Evolutionary conservation across 768 basidiomycete species (phyloP).

Genomic region (Amanita inopinata): DNA sequence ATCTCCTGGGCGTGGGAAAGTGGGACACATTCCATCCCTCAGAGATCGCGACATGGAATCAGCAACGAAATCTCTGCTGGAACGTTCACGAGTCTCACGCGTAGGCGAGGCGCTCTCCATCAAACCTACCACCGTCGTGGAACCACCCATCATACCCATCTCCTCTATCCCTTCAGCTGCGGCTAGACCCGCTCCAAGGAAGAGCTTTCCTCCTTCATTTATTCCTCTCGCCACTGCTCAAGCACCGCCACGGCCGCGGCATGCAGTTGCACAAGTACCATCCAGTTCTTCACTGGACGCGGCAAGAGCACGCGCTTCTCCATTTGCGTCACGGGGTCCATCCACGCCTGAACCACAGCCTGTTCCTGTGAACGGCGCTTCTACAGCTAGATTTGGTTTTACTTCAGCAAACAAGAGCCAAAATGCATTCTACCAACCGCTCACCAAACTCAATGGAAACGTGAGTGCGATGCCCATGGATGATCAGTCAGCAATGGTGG

Average conservation of each 20-base stretch:
- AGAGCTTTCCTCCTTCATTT: constrained; percentile 17
- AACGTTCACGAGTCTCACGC: constrained; percentile 24
- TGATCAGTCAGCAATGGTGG: constrained; percentile 13
- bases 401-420: constrained; percentile 41
- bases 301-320: constrained; percentile 16
- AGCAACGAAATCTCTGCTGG: constrained; percentile 16
- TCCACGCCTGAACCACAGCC: constrained; percentile 20
- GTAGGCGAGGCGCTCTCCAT: constrained; percentile 24
- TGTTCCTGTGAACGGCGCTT: constrained; percentile 12
- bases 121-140: constrained; percentile 13
- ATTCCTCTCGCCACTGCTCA: background rate
- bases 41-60: constrained; percentile 18
- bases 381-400: constrained; percentile 24
- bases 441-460: constrained; percentile 22
- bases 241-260: background rate
- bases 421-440: constrained; percentile 63
- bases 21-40: constrained; percentile 16
- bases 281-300: constrained; percentile 13
- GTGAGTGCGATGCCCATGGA: constrained; percentile 9
- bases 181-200: constrained; percentile 19
- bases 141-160: constrained; percentile 17
- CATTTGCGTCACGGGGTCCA: constrained; percentile 22
- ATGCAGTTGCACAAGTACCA: background rate
- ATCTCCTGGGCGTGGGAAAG: constrained; percentile 13
- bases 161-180: constrained; percentile 10